These are phyloP conservation scores for Aspergillus fumigatiaffinis DNA, from an alignment of 2,329 filamentous ascomycete genomes.

Conservation along the genomic window DNA sequence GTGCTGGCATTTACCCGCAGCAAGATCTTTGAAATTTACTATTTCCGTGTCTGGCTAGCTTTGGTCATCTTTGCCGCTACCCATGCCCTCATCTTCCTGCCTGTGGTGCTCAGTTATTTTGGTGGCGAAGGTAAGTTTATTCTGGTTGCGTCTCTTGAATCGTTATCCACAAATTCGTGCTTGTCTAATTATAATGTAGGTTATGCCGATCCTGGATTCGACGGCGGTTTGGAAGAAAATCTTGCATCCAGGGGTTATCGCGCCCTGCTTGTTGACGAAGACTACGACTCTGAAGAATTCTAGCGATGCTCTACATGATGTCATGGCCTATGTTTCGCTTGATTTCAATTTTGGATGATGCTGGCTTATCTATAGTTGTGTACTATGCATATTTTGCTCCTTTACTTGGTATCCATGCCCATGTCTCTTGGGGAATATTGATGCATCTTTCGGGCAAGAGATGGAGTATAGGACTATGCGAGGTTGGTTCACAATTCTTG, in stretches of 20 bases:
- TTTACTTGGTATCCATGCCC: neutral
- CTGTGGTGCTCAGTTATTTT: constrained; percentile 78
- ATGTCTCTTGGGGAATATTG: neutral
- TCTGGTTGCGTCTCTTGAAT: constrained; percentile 11
- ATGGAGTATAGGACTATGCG: neutral
- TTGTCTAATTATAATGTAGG: constrained; percentile 42
- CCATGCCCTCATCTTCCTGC: constrained; percentile 87
- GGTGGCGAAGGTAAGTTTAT: constrained; percentile 66
- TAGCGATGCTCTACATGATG: constrained; percentile 17
- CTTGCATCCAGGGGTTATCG: constrained; percentile 74
- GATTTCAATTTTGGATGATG: neutral
- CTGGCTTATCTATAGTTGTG: neutral
- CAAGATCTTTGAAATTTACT: constrained; percentile 99
- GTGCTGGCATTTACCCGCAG: constrained; percentile 92
- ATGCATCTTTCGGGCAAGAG: neutral
- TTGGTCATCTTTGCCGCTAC: constrained; percentile 84
- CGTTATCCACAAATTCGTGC: neutral
- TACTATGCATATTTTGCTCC: neutral
- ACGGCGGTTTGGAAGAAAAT: constrained; percentile 87
- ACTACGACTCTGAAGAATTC: constrained; percentile 67
- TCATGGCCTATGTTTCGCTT: neutral
- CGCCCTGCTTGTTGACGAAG: constrained; percentile 72
- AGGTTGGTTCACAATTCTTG: neutral
- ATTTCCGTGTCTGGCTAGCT: constrained; percentile 94
- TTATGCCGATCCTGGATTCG: constrained; percentile 81